Evolutionary conservation across 331 rosid genomes (phyloP).

Genomic region (Acacia concinna): DNA sequence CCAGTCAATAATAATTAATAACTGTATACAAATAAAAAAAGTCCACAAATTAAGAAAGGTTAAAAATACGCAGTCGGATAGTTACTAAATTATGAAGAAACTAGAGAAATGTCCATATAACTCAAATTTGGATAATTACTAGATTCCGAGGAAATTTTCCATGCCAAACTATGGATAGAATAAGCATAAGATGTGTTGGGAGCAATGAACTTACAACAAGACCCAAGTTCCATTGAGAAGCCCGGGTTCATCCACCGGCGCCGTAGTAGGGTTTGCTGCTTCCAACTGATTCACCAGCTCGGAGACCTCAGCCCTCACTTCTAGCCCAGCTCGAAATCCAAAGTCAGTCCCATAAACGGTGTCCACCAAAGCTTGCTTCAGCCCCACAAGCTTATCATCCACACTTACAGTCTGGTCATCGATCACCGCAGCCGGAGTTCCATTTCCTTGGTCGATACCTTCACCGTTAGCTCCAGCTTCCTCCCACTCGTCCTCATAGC

Average conservation of each 20-base stretch:
- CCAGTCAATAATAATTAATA: not conserved
- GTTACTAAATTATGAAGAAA: too few relatives aligned
- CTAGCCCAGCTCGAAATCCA: conserved; percentile 77
- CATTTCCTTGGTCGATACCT: conserved; percentile 42
- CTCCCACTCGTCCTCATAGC: conserved; percentile 81
- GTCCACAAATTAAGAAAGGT: not conserved
- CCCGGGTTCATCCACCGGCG: conserved; percentile 64
- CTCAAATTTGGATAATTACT: not conserved
- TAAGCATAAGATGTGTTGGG: not conserved
- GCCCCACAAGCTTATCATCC: conserved; percentile 47
- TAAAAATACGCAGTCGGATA: not conserved
- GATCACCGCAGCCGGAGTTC: conserved; percentile 32
- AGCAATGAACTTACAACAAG: conserved; percentile 69
- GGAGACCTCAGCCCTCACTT: conserved; percentile 80
- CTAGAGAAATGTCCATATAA: not conserved
- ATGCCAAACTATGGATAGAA: not conserved
- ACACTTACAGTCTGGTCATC: conserved; percentile 28
- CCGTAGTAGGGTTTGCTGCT: conserved; percentile 72
- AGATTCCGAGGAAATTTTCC: not conserved
- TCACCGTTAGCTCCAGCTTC: conserved; percentile 29
- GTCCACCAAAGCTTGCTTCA: conserved; percentile 82
- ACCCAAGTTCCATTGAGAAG: conserved; percentile 89
- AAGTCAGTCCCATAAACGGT: conserved; percentile 77
- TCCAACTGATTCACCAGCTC: conserved; percentile 90
- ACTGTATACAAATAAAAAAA: not conserved